Evolutionary conservation across 2,329 filamentous ascomycete genomes (phyloP).

Genomic region (Bimuria novae-zelandiae): DNA sequence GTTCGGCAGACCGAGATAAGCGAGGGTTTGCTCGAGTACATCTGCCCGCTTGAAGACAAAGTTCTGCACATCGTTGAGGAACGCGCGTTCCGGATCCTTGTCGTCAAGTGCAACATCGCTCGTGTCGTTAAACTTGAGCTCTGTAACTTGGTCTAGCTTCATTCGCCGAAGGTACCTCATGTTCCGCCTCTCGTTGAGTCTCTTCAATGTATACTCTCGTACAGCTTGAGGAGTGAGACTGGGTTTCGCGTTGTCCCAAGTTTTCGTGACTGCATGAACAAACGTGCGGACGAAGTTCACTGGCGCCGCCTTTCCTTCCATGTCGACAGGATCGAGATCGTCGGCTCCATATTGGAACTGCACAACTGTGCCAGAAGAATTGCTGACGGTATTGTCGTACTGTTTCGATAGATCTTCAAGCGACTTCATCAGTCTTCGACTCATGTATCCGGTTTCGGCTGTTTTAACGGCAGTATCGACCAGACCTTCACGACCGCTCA

Average conservation of each 20-base stretch:
- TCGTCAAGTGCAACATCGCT: conserved; percentile 63
- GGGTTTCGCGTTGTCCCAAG: conserved; percentile 76
- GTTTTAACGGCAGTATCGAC: conserved; percentile 99
- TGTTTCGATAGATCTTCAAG: conserved; percentile 91
- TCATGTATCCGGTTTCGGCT: conserved; percentile 99
- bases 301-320: conserved; percentile 92
- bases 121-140: conserved; percentile 71
- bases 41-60: conserved; percentile 69
- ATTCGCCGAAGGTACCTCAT: conserved; percentile 21
- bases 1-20: conserved; percentile 30
- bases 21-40: conserved; percentile 59
- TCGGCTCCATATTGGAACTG: conserved; percentile 98
- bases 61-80: conserved; percentile 75
- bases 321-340: conserved; percentile 92
- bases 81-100: conserved; percentile 77
- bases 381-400: conserved; percentile 94
- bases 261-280: conserved; percentile 75
- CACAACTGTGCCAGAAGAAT: conserved; percentile 84
- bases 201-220: conserved; percentile 66
- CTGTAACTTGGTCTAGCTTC: conserved; percentile 39
- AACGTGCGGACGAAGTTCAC: conserved; percentile 93
- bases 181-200: conserved; percentile 68
- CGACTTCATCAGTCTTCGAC: conserved; percentile 95
- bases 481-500: conserved; percentile 96
- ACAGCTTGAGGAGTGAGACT: conserved; percentile 78